phyloP scores from a whole-genome alignment of 306 rosid genomes.

The Hippophae tibetana region DNA sequence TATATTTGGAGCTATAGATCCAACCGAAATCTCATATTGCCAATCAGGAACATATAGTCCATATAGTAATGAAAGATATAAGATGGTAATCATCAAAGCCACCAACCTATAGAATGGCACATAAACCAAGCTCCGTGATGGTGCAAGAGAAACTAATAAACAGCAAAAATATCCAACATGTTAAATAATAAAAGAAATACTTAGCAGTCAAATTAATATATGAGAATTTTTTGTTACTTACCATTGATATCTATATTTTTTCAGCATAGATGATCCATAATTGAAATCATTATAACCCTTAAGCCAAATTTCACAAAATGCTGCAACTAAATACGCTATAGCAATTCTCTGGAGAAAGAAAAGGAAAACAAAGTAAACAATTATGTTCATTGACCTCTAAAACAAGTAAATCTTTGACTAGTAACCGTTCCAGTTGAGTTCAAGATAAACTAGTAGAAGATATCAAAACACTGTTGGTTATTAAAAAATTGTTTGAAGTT shows the following conservation, averaged over 20 bases:
- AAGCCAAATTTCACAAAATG: conserved; percentile 92
- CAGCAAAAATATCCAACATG: not conserved
- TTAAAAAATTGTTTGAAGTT: not conserved
- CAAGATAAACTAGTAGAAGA: not conserved
- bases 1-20: conserved; percentile 32
- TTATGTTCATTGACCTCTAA: too few species aligned
- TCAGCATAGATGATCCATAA: conserved; percentile 53
- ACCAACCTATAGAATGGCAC: conserved; percentile 35
- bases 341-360: conserved; percentile 64
- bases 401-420: too few species aligned
- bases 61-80: conserved; percentile 51
- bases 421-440: not conserved
- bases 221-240: conserved; percentile 24
- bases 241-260: conserved; percentile 69
- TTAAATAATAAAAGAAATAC: not conserved
- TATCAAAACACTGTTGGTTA: not conserved
- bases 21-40: conserved; percentile 59
- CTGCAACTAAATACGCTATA: conserved; percentile 62
- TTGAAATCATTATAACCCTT: conserved; percentile 45
- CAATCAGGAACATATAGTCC: conserved; percentile 86
- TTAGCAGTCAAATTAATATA: not conserved
- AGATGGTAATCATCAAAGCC: conserved; percentile 40
- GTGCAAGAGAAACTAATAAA: not conserved
- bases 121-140: not conserved
- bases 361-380: not conserved